These are phyloP conservation scores for Aspergillus fumigatiaffinis DNA, from an alignment of 2,329 filamentous ascomycete species.

Conservation along the genomic window DNA sequence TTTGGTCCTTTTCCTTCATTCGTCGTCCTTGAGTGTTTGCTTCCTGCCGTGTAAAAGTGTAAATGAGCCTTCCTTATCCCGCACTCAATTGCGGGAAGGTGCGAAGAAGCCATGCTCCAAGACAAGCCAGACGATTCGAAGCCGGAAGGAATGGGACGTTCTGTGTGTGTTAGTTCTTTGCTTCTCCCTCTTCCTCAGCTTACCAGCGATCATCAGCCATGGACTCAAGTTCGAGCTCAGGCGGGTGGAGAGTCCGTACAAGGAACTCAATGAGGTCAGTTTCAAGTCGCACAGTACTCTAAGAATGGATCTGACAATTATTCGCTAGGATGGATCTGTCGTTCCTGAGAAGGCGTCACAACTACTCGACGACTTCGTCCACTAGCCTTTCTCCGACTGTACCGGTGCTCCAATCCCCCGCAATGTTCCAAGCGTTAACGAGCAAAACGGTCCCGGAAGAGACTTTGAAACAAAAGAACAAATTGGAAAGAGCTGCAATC, in stretches of 20 bases:
- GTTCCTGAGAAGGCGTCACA: slow-evolving; percentile 15
- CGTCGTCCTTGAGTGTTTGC: neutral
- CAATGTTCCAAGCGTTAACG: slow-evolving; percentile 15
- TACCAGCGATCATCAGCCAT: neutral
- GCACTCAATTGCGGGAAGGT: neutral
- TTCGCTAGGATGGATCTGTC: slow-evolving; percentile 14
- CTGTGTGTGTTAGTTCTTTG: neutral
- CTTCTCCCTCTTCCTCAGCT: neutral
- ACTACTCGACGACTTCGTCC: slow-evolving; percentile 16
- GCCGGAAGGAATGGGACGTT: neutral
- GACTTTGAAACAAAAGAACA: slow-evolving; percentile 16
- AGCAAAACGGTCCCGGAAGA: slow-evolving; percentile 12
- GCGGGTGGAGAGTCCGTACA: slow-evolving; percentile 3
- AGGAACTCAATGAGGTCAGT: neutral
- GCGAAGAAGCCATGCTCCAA: neutral
- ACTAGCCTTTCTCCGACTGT: slow-evolving; percentile 12
- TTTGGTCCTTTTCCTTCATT: neutral
- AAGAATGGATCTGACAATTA: neutral
- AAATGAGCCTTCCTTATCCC: neutral
- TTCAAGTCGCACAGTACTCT: neutral
- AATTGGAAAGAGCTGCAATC: slow-evolving; percentile 13
- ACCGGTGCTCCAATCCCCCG: slow-evolving; percentile 18
- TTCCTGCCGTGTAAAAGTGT: neutral
- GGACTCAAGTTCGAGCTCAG: neutral
- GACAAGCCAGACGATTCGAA: neutral